Base-by-base conservation (phyloP, 2,329 filamentous ascomycete genomes). In the Bisporella sp. region DNA sequence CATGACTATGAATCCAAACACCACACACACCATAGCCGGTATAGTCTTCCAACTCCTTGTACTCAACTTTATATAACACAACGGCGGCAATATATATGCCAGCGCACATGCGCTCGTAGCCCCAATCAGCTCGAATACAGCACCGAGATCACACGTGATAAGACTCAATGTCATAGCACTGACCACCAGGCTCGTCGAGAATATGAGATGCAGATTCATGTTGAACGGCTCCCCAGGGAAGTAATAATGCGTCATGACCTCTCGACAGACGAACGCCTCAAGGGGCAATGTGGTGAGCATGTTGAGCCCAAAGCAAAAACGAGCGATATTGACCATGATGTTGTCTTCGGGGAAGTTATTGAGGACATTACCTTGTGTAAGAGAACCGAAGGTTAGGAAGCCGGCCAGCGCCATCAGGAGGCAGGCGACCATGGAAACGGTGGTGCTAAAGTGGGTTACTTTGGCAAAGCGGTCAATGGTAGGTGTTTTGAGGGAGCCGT, bases 251-350 rank as follows among this genome's bases (percentile, higher is more conserved):
- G 89, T 80, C 88, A 96, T 95, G 56, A 96, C 91, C 69, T 96
- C 93, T 63, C 93, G 82, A 69, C 93, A 99, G 49, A 99, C 93
- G 68, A 99, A 99, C 12, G 90, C 91, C 74, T 99, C 93, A 53
- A 99, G 84, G 0, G 93, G 93, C 35, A 99, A 75, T 1, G 93
- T 97, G 11, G 93, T 96, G 62, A 99, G 82, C 93, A 99, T 99
- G 75, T 99, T 99, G 58, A 99, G 79, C 2, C 93, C 93, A 65
- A 99, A 97, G 71, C 89, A 96, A 46, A 99, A 78, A 48, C 93
- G 85, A 28, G 93, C 93, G 52, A 99, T 78, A 69, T 96, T 97
- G 65, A 97, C 90, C 81, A 97, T 85, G 60, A 85, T 77, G 69
- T 96, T 97, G 69, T 95, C 83, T 21, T 83, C 76, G 1, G 91